phyloP scores from a whole-genome alignment of 2,329 filamentous ascomycete genomes.

The Blastomyces percursus region DNA sequence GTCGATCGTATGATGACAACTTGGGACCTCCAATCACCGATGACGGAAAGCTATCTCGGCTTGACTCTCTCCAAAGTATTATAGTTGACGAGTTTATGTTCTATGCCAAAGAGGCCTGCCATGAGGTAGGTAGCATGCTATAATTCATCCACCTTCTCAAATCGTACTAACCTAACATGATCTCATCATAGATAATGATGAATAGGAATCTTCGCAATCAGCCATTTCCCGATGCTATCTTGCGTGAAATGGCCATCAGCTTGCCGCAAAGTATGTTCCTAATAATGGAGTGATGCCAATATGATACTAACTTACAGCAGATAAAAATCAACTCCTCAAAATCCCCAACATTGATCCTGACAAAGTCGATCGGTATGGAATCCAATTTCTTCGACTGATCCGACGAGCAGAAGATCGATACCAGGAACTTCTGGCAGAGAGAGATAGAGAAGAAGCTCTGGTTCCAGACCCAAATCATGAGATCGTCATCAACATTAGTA shows the following conservation, averaged over 20 bases:
- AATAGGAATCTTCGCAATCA: slow-evolving; percentile 35
- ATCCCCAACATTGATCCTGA: slow-evolving; percentile 36
- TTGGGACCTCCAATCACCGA: slow-evolving; percentile 39
- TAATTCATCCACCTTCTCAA: background rate
- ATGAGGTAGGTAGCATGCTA: slow-evolving; percentile 25
- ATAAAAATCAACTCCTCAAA: slow-evolving; percentile 28
- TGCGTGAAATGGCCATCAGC: slow-evolving; percentile 40
- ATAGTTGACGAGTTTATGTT: slow-evolving; percentile 40
- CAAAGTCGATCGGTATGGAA: slow-evolving; percentile 36
- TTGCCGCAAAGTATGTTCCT: slow-evolving; percentile 32
- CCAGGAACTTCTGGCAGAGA: slow-evolving; percentile 35
- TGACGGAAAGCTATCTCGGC: slow-evolving; percentile 31
- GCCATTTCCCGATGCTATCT: slow-evolving; percentile 36
- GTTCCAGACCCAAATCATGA: slow-evolving; percentile 36
- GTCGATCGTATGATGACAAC: slow-evolving; percentile 18
- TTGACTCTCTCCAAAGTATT: slow-evolving; percentile 34
- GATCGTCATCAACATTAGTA: slow-evolving; percentile 36
- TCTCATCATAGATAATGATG: slow-evolving; percentile 30
- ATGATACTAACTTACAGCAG: slow-evolving; percentile 19
- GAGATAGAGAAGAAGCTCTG: slow-evolving; percentile 37
- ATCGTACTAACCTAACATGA: slow-evolving; percentile 10
- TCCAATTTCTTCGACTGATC: slow-evolving; percentile 34
- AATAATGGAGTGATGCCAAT: background rate
- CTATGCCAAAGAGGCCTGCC: slow-evolving; percentile 34
- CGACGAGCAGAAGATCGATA: slow-evolving; percentile 32